These are phyloP conservation scores for Chaetoscypha palmicola DNA, from an alignment of 2,329 filamentous ascomycete species.

Conservation along the genomic window DNA sequence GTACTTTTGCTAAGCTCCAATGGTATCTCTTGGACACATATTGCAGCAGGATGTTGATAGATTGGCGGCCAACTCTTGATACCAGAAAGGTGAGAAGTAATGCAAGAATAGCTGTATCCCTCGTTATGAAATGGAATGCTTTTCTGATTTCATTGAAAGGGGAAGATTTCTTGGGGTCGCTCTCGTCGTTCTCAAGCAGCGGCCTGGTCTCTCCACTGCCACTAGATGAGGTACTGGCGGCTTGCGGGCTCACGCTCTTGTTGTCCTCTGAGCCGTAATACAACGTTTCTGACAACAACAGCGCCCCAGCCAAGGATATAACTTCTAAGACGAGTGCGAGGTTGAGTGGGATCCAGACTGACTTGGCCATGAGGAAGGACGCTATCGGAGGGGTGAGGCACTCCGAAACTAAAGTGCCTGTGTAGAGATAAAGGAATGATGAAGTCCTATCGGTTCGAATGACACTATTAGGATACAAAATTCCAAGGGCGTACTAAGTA, in stretches of 20 bases:
- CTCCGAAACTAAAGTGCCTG: not conserved
- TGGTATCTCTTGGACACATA: constrained; percentile 3
- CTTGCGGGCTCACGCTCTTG: not conserved
- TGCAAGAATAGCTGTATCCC: not conserved
- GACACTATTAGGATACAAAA: too few species aligned
- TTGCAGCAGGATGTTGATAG: constrained; percentile 1
- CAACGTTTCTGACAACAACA: not conserved
- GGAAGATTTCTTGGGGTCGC: not conserved
- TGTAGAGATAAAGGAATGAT: constrained; percentile 2
- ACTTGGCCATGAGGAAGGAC: constrained; percentile 1
- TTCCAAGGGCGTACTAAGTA: too few species aligned
- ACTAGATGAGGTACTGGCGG: not conserved
- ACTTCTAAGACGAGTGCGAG: not conserved
- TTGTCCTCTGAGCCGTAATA: too few species aligned
- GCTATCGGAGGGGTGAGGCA: constrained; percentile 3
- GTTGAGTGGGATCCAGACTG: not conserved
- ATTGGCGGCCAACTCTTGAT: constrained; percentile 1
- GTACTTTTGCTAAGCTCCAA: not conserved
- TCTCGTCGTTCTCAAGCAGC: not conserved
- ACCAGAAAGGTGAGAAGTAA: not conserved
- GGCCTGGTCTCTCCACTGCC: not conserved
- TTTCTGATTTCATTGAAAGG: not conserved
- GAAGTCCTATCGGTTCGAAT: not conserved
- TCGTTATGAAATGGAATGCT: not conserved
- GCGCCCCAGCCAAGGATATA: not conserved